A percentile compares a stretch with the other conserved stretches of the same genome.
Conservation (phyloP, 2,329 filamentous ascomycete species). For the Cordyceps javanica region DNA sequence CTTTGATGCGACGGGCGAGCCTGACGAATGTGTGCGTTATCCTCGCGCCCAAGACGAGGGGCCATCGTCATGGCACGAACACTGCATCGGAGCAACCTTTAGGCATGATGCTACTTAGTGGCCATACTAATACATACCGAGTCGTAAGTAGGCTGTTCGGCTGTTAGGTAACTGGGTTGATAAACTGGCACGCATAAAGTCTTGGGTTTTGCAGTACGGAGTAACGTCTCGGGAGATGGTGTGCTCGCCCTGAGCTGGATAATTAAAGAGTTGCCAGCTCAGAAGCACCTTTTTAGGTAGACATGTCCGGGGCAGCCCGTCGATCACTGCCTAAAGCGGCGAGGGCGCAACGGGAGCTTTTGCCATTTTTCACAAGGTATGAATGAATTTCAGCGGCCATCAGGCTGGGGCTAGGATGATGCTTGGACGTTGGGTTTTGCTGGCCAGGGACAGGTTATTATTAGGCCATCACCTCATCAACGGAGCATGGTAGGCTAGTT, state of each 20-base stretch:
- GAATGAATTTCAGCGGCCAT: background rate
- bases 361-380: background rate
- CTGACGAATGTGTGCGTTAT: background rate
- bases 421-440: background rate
- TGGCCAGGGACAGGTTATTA: background rate
- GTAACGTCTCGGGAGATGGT: slow-evolving; percentile 3
- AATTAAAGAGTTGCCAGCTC: background rate
- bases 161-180: too few species aligned
- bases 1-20: background rate
- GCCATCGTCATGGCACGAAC: background rate
- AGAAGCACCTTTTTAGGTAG: slow-evolving; percentile 1
- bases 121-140: too few species aligned
- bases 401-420: slow-evolving; percentile 8
- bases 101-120: background rate
- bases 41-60: background rate
- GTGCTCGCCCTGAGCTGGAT: background rate
- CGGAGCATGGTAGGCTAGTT: background rate
- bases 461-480: too few species aligned
- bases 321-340: slow-evolving; percentile 2
- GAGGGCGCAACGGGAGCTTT: background rate
- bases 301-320: background rate
- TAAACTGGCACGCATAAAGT: too few species aligned
- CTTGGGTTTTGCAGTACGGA: too few species aligned
- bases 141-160: too few species aligned
- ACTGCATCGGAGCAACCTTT: background rate